phyloP scores from a whole-genome alignment of 768 basidiomycete species.

The Naganishia antarctica region DNA sequence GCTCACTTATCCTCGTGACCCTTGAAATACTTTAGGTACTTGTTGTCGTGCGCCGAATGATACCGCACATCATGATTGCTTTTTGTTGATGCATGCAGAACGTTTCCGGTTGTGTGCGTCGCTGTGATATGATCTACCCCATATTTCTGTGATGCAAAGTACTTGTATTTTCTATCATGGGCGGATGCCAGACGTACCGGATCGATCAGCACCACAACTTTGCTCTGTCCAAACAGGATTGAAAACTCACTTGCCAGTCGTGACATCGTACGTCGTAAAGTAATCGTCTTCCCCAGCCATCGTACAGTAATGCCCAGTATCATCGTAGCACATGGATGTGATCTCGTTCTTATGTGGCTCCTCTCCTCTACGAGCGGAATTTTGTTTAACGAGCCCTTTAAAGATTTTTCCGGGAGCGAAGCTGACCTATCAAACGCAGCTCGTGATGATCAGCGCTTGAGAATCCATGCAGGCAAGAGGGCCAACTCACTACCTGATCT shows the following conservation, averaged over 20 bases:
- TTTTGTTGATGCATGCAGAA: conserved; percentile 88
- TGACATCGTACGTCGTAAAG: conserved; percentile 80
- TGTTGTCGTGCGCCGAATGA: conserved; percentile 92
- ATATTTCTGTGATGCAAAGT: conserved; percentile 88
- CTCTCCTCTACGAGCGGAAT: conserved; percentile 48
- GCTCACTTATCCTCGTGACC: conserved; percentile 71
- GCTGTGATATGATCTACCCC: conserved; percentile 91
- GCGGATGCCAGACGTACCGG: too few relatives aligned
- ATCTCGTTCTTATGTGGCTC: conserved; percentile 50
- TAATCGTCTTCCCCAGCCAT: conserved; percentile 89
- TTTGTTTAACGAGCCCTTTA: conserved; percentile 67
- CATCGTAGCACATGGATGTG: conserved; percentile 85
- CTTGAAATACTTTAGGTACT: conserved; percentile 89
- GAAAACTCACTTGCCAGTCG: conserved; percentile 81
- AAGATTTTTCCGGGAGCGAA: conserved; percentile 87
- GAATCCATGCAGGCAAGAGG: not conserved
- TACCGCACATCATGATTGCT: conserved; percentile 92
- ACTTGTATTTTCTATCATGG: conserved; percentile 59
- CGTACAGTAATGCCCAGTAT: conserved; percentile 76
- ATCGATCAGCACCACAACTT: too few relatives aligned
- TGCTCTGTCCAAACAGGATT: too few relatives aligned
- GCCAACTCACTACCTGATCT: conserved; percentile 12
- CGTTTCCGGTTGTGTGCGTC: conserved; percentile 79
- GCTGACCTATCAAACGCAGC: conserved; percentile 57
- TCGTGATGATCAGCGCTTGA: too few relatives aligned